Base-by-base conservation (phyloP, 176 grass and related monocot species). In the Carex cristatella region DNA sequence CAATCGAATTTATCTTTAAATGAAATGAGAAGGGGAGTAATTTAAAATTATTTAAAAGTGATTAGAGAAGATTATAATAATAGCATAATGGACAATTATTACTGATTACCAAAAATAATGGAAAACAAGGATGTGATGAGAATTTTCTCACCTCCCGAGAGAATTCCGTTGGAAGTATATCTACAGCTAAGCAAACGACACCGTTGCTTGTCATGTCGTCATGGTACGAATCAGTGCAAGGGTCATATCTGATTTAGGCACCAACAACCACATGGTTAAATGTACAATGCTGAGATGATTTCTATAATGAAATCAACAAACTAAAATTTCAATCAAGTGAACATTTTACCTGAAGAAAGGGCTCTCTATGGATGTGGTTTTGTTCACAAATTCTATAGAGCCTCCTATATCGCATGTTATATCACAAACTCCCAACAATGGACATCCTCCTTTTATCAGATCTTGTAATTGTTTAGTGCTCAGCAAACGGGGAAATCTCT, bases 401-500 rank as follows among this genome's bases (percentile, higher is more conserved):
- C 95, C 95, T 76, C 93, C 95, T 83, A 95, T 55, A 84, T 98
- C 95, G 84, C 95, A 98, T 31, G 95, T 98, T 84, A 98, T 93
- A 81, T 98, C 95, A 65, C 88, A 98, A 88, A 94, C 37, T 57
- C 95, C 95, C 81, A 98, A 66, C 55, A 98, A 92, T 67, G 86
- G 86, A 27, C 88, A 93, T 70, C 89, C 83, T 33, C 86, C 85
- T 60, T 90, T 93, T 84, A 81, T 89, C 63, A 98, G 65, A 80
- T 92, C 92, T 81, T 93, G 85, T 81, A 93, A 81, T 74, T 98
- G 95, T 13, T 92, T 66, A 9, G 55, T 92, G 81, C 85, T 98
- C 84, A 98, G 70, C 74, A 98, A 85, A 55, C 87, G 86, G 67
- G 93, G 93, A 92, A 98, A 98, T 66, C 95, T 98, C 81, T 85